Evolutionary conservation across 2,329 filamentous ascomycete species (phyloP).

Genomic region (Venturia effusa): DNA sequence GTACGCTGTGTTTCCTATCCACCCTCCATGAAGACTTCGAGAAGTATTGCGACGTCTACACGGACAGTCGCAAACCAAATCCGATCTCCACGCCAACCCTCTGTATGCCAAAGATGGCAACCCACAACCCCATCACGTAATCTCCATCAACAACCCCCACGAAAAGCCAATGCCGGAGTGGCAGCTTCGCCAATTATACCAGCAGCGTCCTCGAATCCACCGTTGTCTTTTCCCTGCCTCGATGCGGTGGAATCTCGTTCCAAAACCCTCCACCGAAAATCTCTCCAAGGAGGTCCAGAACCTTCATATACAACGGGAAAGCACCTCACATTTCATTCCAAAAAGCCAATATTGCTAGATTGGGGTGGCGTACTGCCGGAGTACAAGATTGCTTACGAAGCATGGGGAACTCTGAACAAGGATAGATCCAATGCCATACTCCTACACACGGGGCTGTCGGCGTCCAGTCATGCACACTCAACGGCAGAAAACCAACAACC

Average conservation of each 20-base stretch:
- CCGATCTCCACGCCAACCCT: not conserved
- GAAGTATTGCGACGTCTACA: not conserved
- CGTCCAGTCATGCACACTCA: conserved; percentile 93
- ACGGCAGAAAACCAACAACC: conserved; percentile 77
- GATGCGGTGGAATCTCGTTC: conserved; percentile 38
- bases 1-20: not conserved
- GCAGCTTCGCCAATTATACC: not conserved
- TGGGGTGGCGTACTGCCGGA: conserved; percentile 89
- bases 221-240: conserved; percentile 30
- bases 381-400: conserved; percentile 86
- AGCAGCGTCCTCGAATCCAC: conserved; percentile 25
- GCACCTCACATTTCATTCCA: conserved; percentile 67
- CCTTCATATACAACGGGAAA: conserved; percentile 86
- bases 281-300: conserved; percentile 61
- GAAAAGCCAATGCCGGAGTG: not conserved
- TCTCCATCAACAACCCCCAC: conserved; percentile 5
- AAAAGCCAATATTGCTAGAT: conserved; percentile 69
- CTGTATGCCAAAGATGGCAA: not conserved
- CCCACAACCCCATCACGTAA: not conserved
- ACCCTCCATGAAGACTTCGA: not conserved
- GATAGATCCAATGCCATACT: conserved; percentile 83
- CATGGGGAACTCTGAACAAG: conserved; percentile 73
- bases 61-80: not conserved
- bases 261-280: conserved; percentile 58
- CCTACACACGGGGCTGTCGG: conserved; percentile 85